A percentile compares a stretch with the other conserved stretches of the same genome.
Evolutionary conservation across 345 rosid species (phyloP).

Genomic region (Arabis hirsuta): DNA sequence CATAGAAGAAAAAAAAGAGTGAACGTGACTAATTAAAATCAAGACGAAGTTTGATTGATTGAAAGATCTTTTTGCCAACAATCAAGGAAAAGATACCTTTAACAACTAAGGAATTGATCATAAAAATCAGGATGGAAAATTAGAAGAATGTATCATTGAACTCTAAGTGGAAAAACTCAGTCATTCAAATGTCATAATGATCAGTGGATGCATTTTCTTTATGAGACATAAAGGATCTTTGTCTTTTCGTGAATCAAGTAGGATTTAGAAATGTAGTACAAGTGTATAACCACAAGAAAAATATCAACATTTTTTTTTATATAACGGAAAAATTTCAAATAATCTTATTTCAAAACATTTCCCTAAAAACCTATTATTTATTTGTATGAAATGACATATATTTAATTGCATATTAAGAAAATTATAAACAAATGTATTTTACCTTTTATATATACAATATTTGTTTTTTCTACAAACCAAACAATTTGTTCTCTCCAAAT

Average conservation of each 20-base stretch:
- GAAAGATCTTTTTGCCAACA: constrained; percentile 38
- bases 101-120: constrained; percentile 5
- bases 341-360: not conserved
- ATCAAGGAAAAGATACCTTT: constrained; percentile 37
- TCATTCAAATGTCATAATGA: constrained; percentile 27
- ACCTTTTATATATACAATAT: too few relatives aligned
- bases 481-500: too few relatives aligned
- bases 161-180: constrained; percentile 36
- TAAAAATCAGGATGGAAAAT: constrained; percentile 13
- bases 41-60: constrained; percentile 23
- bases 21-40: not conserved
- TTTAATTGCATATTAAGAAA: too few relatives aligned
- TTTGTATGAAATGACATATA: not conserved
- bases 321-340: not conserved
- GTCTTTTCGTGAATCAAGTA: constrained; percentile 39
- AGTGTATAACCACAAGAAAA: constrained; percentile 34
- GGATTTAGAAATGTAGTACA: constrained; percentile 20
- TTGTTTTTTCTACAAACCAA: too few relatives aligned
- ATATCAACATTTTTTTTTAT: not conserved
- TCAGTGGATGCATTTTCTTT: constrained; percentile 38
- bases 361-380: not conserved
- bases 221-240: constrained; percentile 40
- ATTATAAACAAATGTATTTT: too few relatives aligned
- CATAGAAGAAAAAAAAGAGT: not conserved
- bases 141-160: constrained; percentile 35